phyloP scores from a whole-genome alignment of 1,139 yeast genomes.

The Candida sanyaensis region DNA sequence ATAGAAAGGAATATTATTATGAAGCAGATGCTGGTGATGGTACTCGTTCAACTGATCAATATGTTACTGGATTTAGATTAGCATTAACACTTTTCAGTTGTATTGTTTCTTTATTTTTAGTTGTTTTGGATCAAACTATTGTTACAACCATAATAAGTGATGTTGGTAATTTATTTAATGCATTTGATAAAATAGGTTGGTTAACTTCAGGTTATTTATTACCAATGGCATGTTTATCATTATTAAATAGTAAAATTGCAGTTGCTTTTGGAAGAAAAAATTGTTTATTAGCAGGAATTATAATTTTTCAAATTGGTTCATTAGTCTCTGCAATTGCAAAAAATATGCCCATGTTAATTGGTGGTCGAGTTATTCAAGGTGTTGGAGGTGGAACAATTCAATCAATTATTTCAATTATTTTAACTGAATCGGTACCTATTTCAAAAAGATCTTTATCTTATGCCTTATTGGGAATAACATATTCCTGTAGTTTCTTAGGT shows the following conservation, averaged over 20 bases:
- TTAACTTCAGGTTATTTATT: conserved; percentile 54
- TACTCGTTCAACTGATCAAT: conserved; percentile 47
- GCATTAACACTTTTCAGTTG: conserved; percentile 45
- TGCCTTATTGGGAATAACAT: conserved; percentile 52
- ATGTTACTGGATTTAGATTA: conserved; percentile 44
- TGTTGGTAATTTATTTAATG: conserved; percentile 53
- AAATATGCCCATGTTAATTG: conserved; percentile 62
- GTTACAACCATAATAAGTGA: conserved; percentile 55
- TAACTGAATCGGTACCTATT: conserved; percentile 62
- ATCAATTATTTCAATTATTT: conserved; percentile 56
- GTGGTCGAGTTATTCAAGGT: conserved; percentile 71
- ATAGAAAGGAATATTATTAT: conserved; percentile 15
- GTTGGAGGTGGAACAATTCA: conserved; percentile 76
- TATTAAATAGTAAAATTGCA: conserved; percentile 62
- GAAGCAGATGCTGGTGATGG: conserved; percentile 62
- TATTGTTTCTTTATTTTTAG: conserved; percentile 50
- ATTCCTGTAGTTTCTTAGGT: conserved; percentile 55
- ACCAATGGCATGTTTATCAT: conserved; percentile 58
- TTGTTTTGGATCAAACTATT: conserved; percentile 71
- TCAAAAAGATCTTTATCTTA: conserved; percentile 53
- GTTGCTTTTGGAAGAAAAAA: conserved; percentile 61
- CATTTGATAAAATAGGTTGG: conserved; percentile 50
- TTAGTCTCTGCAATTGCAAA: conserved; percentile 58
- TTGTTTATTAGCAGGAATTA: conserved; percentile 48
- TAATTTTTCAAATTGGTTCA: conserved; percentile 63